Percentiles rank a stretch among this genome's conserved stretches.
phyloP scores from a whole-genome alignment of 2,329 filamentous ascomycete genomes.

The Scytalidium sp. region DNA sequence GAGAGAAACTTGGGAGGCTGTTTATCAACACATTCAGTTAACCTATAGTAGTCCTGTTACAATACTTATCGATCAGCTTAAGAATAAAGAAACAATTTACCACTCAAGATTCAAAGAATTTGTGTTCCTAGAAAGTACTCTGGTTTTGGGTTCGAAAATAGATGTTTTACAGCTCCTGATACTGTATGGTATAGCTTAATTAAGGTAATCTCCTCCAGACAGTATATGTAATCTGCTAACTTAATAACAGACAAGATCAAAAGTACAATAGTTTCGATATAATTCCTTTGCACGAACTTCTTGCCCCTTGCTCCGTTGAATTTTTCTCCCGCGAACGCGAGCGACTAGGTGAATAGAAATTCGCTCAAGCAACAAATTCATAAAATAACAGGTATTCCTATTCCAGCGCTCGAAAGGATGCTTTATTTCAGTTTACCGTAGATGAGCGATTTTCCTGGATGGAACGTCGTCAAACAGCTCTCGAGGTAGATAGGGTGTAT shows the following conservation, averaged over 20 bases:
- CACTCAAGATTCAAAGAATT: background rate
- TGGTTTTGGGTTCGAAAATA: too few species aligned
- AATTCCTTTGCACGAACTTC: conserved; percentile 1
- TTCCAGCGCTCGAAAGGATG: conserved; percentile 2
- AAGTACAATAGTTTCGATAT: too few species aligned
- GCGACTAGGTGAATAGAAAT: conserved; percentile 7
- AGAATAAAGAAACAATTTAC: background rate
- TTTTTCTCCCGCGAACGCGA: conserved; percentile 8
- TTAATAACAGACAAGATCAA: too few species aligned
- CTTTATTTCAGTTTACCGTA: conserved; percentile 4
- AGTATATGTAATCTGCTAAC: too few species aligned
- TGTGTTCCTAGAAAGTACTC: background rate
- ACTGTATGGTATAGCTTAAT: too few species aligned
- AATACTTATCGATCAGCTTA: background rate
- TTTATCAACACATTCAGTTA: background rate
- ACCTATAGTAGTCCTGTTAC: background rate
- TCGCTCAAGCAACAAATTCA: conserved; percentile 4
- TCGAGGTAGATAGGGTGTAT: conserved; percentile 38
- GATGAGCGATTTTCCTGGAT: conserved; percentile 35
- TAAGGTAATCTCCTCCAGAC: too few species aligned
- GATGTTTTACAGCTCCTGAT: too few species aligned
- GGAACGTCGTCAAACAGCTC: conserved; percentile 27
- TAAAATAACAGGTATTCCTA: conserved; percentile 3
- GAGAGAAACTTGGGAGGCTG: background rate
- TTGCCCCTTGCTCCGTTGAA: conserved; percentile 8